phyloP scores from a whole-genome alignment of 352 stramenopile species.

The Phytopythium aichiense region DNA sequence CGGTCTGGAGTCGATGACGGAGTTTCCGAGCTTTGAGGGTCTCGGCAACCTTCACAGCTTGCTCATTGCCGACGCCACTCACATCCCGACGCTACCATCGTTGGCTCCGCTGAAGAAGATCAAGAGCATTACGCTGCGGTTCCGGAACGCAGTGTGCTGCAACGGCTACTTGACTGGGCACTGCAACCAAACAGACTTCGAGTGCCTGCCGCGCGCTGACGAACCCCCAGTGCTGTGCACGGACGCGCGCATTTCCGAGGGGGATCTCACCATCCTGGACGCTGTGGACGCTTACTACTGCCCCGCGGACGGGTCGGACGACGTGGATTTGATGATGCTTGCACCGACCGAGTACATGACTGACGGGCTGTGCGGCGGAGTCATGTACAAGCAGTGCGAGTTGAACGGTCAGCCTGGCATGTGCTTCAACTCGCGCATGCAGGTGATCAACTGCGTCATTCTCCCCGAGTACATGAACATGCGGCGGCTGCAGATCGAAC shows the following conservation, averaged over 20 bases:
- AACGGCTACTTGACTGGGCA: slow-evolving; percentile 25
- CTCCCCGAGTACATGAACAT: slow-evolving; percentile 18
- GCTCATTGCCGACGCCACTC: slow-evolving; percentile 19
- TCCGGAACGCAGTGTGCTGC: slow-evolving; percentile 26
- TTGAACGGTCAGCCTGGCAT: slow-evolving; percentile 23
- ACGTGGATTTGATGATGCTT: slow-evolving; percentile 12
- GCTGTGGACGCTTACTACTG: slow-evolving; percentile 14
- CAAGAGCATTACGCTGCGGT: slow-evolving; percentile 16
- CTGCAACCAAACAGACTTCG: slow-evolving; percentile 19
- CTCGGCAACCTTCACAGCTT: slow-evolving; percentile 15
- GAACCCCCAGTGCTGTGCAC: slow-evolving; percentile 22
- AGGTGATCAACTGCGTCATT: slow-evolving; percentile 32
- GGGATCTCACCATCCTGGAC: slow-evolving; percentile 9
- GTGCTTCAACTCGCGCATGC: slow-evolving; percentile 43
- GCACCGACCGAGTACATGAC: slow-evolving; percentile 19
- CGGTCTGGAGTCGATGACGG: slow-evolving; percentile 11
- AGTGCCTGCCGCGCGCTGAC: slow-evolving; percentile 15
- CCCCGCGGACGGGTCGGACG: slow-evolving; percentile 12
- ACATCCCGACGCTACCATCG: slow-evolving; percentile 17
- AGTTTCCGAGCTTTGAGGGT: slow-evolving; percentile 25
- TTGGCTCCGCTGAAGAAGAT: slow-evolving; percentile 14
- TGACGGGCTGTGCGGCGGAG: slow-evolving; percentile 22
- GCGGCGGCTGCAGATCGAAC: slow-evolving; percentile 29
- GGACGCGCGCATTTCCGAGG: slow-evolving; percentile 10
- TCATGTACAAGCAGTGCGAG: slow-evolving; percentile 27